These are phyloP conservation scores for Fonsecaea multimorphosa DNA, from an alignment of 2,329 filamentous ascomycete species.

Conservation along the genomic window DNA sequence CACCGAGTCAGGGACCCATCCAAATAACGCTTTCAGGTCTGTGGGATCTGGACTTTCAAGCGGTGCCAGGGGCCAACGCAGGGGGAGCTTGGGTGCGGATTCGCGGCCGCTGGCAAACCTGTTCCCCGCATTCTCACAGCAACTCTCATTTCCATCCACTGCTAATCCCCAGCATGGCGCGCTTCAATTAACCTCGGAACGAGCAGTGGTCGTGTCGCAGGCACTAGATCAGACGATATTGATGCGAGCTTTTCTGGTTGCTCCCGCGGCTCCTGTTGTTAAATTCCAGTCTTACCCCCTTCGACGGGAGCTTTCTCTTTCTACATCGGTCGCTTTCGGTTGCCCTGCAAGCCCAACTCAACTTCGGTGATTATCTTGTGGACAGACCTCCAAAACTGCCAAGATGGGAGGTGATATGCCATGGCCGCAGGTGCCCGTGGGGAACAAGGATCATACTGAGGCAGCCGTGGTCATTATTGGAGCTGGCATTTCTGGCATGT, in stretches of 20 bases:
- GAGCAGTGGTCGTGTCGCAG: background rate
- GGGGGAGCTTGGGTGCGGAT: background rate
- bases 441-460: conserved; percentile 48
- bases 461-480: conserved; percentile 65
- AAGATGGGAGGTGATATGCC: conserved; percentile 36
- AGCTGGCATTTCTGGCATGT: conserved; percentile 58
- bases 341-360: background rate
- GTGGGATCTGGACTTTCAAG: conserved; percentile 3
- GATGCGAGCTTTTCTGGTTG: background rate
- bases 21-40: conserved; percentile 5
- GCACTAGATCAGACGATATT: conserved; percentile 13
- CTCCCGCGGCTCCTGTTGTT: conserved; percentile 5
- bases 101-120: background rate
- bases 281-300: background rate
- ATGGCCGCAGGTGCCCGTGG: conserved; percentile 37
- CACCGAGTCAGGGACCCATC: background rate
- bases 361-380: background rate
- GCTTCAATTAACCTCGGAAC: conserved; percentile 14
- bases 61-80: background rate
- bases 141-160: conserved; percentile 3
- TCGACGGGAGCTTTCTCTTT: background rate
- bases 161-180: conserved; percentile 3
- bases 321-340: background rate
- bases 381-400: background rate
- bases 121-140: conserved; percentile 19